phyloP scores from a whole-genome alignment of 352 stramenopile species.

The Thalassiosira mediterranea region DNA sequence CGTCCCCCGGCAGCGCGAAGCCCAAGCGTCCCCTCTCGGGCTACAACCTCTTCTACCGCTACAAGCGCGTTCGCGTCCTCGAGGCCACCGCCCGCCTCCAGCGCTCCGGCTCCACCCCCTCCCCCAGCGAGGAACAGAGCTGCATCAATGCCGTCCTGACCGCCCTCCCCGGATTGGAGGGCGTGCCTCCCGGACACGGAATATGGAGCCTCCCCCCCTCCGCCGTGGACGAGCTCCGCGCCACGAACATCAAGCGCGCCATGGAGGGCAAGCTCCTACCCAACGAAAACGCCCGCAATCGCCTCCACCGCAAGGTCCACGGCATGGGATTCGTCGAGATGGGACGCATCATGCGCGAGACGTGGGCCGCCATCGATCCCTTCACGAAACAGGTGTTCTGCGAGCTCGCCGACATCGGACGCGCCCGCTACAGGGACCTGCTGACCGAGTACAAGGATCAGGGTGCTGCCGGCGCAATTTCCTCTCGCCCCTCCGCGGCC shows the following conservation, averaged over 20 bases:
- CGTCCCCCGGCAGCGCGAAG: too few species aligned
- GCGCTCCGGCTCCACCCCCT: not conserved
- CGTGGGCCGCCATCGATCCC: not conserved
- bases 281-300: not conserved
- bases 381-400: constrained; percentile 8
- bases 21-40: constrained; percentile 36
- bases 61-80: constrained; percentile 18
- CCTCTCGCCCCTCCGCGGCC: too few species aligned
- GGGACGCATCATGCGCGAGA: constrained; percentile 7
- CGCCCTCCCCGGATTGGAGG: not conserved
- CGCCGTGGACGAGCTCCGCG: not conserved
- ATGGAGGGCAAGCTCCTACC: constrained; percentile 9
- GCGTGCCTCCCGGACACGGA: not conserved
- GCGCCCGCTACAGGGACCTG: not conserved
- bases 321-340: constrained; percentile 9
- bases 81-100: not conserved
- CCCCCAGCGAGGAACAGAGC: not conserved
- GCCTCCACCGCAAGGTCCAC: constrained; percentile 8
- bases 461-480: not conserved
- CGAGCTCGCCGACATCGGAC: not conserved
- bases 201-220: not conserved
- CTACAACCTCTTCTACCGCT: constrained; percentile 46
- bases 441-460: constrained; percentile 7
- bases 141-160: not conserved
- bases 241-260: not conserved